These are phyloP conservation scores for Aspergillus pseudoviridinutans DNA, from an alignment of 2,329 filamentous ascomycete genomes.

Conservation along the genomic window DNA sequence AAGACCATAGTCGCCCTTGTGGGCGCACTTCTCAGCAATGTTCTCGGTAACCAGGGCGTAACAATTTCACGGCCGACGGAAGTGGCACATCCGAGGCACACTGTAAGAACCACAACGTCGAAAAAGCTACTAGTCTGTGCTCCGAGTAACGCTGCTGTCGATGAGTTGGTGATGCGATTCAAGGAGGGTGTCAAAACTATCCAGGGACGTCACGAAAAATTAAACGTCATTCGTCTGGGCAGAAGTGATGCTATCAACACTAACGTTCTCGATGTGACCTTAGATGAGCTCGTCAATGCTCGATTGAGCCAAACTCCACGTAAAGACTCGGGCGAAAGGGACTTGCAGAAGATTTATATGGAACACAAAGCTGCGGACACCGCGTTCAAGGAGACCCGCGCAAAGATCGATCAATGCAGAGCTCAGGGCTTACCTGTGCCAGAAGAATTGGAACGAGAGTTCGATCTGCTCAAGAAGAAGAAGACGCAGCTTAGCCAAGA, in stretches of 20 bases:
- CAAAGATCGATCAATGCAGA: slow-evolving; percentile 65
- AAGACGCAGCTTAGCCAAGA: slow-evolving; percentile 72
- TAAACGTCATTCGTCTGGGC: slow-evolving; percentile 86
- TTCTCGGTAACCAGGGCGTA: slow-evolving; percentile 48
- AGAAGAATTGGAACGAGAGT: slow-evolving; percentile 63
- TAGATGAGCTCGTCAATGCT: slow-evolving; percentile 83
- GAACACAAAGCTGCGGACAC: slow-evolving; percentile 60
- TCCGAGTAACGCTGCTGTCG: slow-evolving; percentile 97
- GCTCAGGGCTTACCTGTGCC: slow-evolving; percentile 45
- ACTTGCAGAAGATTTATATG: slow-evolving; percentile 65
- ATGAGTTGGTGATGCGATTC: slow-evolving; percentile 89
- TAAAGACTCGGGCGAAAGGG: slow-evolving; percentile 45
- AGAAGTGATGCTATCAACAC: slow-evolving; percentile 89
- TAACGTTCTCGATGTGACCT: slow-evolving; percentile 82
- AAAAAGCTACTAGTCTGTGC: slow-evolving; percentile 96
- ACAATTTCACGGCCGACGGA: slow-evolving; percentile 43
- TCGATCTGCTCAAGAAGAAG: slow-evolving; percentile 71
- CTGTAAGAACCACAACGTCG: slow-evolving; percentile 36
- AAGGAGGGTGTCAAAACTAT: slow-evolving; percentile 80
- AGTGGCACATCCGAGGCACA: slow-evolving; percentile 32
- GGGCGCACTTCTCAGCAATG: slow-evolving; percentile 71
- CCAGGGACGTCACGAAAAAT: slow-evolving; percentile 66
- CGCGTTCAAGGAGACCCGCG: slow-evolving; percentile 66
- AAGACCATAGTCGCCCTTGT: slow-evolving; percentile 98
- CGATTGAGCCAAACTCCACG: slow-evolving; percentile 54